These are phyloP conservation scores for Hypseocharis bilobata DNA, from an alignment of 441 rosid species.

Conservation along the genomic window DNA sequence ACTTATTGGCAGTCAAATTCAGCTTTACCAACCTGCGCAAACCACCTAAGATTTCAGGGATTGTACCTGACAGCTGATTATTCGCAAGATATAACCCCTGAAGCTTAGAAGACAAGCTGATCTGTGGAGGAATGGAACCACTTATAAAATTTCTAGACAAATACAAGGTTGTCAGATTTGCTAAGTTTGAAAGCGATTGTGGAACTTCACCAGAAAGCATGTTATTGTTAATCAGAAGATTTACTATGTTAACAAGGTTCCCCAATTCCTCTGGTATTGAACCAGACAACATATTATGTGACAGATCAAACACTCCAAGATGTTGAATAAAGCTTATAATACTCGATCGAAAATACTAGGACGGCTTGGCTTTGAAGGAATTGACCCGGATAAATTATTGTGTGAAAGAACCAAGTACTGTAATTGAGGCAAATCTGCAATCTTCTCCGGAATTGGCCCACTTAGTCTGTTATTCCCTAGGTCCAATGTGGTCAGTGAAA, in stretches of 20 bases:
- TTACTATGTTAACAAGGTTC: conserved; percentile 47
- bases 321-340: conserved; percentile 73
- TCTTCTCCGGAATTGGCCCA: conserved; percentile 52
- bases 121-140: conserved; percentile 51
- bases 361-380: conserved; percentile 51
- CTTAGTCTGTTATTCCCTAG: conserved; percentile 59
- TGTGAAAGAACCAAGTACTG: conserved; percentile 74
- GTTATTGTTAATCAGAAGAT: conserved; percentile 57
- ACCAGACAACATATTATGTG: conserved; percentile 61
- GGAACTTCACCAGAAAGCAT: conserved; percentile 65
- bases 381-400: conserved; percentile 58
- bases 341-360: conserved; percentile 58
- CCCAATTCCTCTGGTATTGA: conserved; percentile 63
- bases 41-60: conserved; percentile 57
- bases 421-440: conserved; percentile 51
- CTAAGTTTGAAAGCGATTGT: conserved; percentile 47
- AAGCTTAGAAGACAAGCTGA: conserved; percentile 49
- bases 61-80: conserved; percentile 57
- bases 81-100: conserved; percentile 75
- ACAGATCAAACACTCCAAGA: conserved; percentile 71
- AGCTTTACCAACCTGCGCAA: conserved; percentile 67
- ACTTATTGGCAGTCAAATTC: conserved; percentile 58
- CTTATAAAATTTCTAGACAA: conserved; percentile 49
- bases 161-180: conserved; percentile 62
- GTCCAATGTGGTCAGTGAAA: conserved; percentile 58